Percentiles rank a stretch among this genome's conserved stretches.
These are phyloP conservation scores for Hura crepitans DNA, from an alignment of 441 rosid genomes.

Conservation along the genomic window DNA sequence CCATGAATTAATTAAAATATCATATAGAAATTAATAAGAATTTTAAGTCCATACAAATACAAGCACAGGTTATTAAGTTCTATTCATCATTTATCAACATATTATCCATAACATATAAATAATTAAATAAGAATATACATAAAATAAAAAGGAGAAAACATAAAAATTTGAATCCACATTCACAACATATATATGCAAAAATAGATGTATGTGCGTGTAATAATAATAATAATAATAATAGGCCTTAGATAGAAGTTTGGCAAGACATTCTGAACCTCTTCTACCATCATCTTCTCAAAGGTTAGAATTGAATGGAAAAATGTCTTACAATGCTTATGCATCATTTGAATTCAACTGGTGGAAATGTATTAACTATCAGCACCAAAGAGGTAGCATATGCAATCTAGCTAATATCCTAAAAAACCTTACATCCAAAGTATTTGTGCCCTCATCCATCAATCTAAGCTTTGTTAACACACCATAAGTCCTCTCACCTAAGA, in stretches of 20 bases:
- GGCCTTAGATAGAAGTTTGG: constrained; percentile 67
- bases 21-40: no score
- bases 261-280: constrained; percentile 78
- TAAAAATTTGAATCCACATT: neutral
- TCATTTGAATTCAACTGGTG: neutral
- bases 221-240: no score
- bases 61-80: no score
- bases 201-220: no score
- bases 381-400: neutral
- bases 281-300: constrained; percentile 69
- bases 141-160: no score
- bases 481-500: constrained; percentile 81
- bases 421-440: constrained; percentile 61
- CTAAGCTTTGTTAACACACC: constrained; percentile 93
- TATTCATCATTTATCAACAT: no score
- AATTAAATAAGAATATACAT: no score
- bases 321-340: constrained; percentile 19
- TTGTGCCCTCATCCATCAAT: constrained; percentile 96
- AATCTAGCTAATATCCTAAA: constrained; percentile 9
- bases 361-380: neutral
- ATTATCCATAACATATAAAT: no score
- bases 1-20: no score
- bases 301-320: neutral
- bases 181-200: neutral
- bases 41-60: no score